A percentile compares a stretch with the other conserved stretches of the same genome.
These are phyloP conservation scores for Diplodia mutila DNA, from an alignment of 2,329 filamentous ascomycete genomes.

Conservation along the genomic window DNA sequence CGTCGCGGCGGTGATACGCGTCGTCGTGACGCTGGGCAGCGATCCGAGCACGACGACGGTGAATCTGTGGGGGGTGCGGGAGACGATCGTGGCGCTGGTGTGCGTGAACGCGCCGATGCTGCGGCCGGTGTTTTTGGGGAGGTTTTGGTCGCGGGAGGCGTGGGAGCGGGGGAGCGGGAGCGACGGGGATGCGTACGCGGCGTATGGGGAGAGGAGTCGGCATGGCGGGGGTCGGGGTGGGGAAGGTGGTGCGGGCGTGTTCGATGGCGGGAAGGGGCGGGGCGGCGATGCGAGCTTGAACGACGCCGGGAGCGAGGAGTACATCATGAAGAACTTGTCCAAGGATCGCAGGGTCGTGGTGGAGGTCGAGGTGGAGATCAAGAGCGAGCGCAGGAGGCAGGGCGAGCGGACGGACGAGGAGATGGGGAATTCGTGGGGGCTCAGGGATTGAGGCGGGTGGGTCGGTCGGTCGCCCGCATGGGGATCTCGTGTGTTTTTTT, in stretches of 20 bases:
- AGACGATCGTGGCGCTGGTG: conserved; percentile 42
- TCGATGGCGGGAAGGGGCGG: neutral
- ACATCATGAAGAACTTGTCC: neutral
- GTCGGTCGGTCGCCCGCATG: neutral
- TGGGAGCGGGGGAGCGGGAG: neutral
- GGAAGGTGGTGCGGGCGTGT: neutral
- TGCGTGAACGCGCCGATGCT: conserved; percentile 43
- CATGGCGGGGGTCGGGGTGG: neutral
- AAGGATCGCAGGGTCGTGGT: neutral
- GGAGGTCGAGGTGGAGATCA: neutral
- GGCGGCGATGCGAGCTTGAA: neutral
- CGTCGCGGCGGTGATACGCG: conserved; percentile 40
- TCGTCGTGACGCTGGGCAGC: conserved; percentile 36
- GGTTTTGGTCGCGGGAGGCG: conserved; percentile 34
- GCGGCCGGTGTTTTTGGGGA: conserved; percentile 34
- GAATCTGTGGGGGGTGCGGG: conserved; percentile 44
- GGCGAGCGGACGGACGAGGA: conserved; percentile 1
- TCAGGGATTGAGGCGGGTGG: neutral
- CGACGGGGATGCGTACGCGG: neutral
- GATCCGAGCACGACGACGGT: conserved; percentile 39
- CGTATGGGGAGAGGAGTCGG: neutral
- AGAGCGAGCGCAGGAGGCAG: neutral
- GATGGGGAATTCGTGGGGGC: neutral
- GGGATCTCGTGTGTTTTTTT: neutral
- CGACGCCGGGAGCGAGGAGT: neutral